A percentile compares a stretch with the other conserved stretches of the same genome.
Conservation (phyloP, 345 rosid genomes). For the Balakata baccata region DNA sequence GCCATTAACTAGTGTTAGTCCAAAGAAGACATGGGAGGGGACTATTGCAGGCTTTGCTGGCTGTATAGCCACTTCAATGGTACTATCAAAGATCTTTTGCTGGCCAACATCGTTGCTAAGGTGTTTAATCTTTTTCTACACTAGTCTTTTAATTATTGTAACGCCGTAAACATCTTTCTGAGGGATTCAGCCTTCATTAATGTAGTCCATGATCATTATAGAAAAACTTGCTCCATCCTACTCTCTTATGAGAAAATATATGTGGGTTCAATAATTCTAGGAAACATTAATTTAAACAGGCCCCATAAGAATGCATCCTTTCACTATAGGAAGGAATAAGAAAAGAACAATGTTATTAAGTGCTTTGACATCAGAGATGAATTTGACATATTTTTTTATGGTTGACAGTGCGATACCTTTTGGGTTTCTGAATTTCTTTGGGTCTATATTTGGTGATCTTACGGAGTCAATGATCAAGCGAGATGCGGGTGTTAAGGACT, state of each 20-base stretch:
- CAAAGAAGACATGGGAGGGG: conserved; percentile 98
- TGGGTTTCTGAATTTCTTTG: conserved; percentile 79
- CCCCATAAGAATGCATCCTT: neutral
- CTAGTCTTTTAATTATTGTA: neutral
- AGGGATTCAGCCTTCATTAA: neutral
- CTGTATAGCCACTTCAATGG: conserved; percentile 58
- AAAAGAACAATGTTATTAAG: neutral
- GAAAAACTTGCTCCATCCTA: neutral
- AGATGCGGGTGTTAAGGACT: conserved; percentile 96
- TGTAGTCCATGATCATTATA: neutral
- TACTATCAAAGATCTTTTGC: conserved; percentile 53
- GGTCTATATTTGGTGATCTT: conserved; percentile 91
- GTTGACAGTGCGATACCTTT: conserved; percentile 70
- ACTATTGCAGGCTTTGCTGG: conserved; percentile 75
- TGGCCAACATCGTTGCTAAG: conserved; percentile 84
- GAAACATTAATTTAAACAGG: neutral
- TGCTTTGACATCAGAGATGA: neutral
- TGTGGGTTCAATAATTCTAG: neutral
- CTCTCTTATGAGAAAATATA: neutral
- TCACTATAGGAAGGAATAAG: neutral
- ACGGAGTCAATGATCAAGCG: conserved; percentile 95
- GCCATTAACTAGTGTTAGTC: conserved; percentile 74
- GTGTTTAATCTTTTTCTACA: conserved; percentile 35
- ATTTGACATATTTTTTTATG: conserved; percentile 18
- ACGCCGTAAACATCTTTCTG: neutral